Base-by-base conservation (phyloP, 768 basidiomycete species). In the Lentinula boryana region DNA sequence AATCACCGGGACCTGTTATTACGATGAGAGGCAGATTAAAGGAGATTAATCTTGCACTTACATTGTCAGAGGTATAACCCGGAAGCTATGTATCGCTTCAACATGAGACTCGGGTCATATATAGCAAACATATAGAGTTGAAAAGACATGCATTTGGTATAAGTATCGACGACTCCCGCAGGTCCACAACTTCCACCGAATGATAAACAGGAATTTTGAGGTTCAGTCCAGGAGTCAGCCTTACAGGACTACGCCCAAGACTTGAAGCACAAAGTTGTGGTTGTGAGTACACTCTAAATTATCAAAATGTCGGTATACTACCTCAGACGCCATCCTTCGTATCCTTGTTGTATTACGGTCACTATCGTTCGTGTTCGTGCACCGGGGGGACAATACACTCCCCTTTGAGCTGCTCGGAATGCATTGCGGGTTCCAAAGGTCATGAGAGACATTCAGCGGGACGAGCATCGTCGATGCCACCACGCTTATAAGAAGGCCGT, bases 251-350 rank as follows among this genome's bases (percentile, higher is more conserved):
- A 15, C 75, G 72, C 12, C 82, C 82, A 43, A 84, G 66, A 48
- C 80, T 79, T 54, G 32, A 9, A 31, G 50, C 7, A 23, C 51
- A 52, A 41, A 13, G 36, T 51, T 5, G n/a, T 36, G 10, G 4
- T 2, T 54, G 21, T 56, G 16, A 41, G 18, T 18, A 50, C 46
- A 56, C 36, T 31, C 2, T 18, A 9, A 62, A 33, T 13, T 46
- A 38, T 8, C 13, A 38, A 38, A 38, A 13, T 35, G 27, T 48
- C 18, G 18, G 21, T 23, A 27, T 53, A 70, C 44, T 48, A 78
- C 78, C 71, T 77, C 27, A 84, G 68, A 13, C 81, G 71, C 80
- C 81, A 84, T 48, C 76, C 82, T 66, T 84, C 81, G 59, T 77
- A 74, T 4, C 80, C 81, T 70, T 83, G 82, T 50, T 79, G 69